Evolutionary conservation across 441 rosid genomes (phyloP), one percentile per base, ranked within the genome.

Genomic region (Pelargonium cotyledonis): DNA sequence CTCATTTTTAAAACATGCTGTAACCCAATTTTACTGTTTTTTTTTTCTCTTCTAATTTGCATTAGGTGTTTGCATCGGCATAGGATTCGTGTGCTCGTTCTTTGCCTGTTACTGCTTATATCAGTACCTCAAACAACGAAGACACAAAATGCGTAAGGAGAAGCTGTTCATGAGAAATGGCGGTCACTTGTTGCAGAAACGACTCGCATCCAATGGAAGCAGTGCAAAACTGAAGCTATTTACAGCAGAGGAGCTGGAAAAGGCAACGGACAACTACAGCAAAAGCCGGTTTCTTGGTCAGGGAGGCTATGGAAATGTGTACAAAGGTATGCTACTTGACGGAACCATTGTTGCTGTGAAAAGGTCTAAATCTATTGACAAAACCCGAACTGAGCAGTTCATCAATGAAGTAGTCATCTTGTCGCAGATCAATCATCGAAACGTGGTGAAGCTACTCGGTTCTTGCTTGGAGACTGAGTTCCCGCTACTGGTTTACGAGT

Each of bases 231-330:
- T 53, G 7, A 53, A 53, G 18, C 60, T 53, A n/a, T 53, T 53
- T 15, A n/a, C 60, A 53, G 19, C 60, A 15, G 60, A 53, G 60
- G 21, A 53, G 60, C 60, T 53, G 2, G 19, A 53, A 18, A 53
- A 15, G 16, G 60, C 60, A n/a, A 53, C 60, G 18, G 21, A 53
- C 21, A 53, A 53, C 23, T 53, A 53, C 21, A 53, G 21, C 60
- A 53, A 53, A n/a, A 53, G 60, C 60, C 8, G 60, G 60, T 63
- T 63, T 15, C 66, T 31, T 31, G 66, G 44, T 63, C 66, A 41
- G 19, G 66, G 44, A 63, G 66, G 66, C 21, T 63, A 53, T 21
- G 58, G 58, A 15, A 51, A 51, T 51, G 58, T 51, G 18, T 51
- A 51, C 58, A 51, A 51, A 51, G 58, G 58, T 12, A 51, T 51